Base-by-base conservation (phyloP, 2,329 filamentous ascomycete genomes). In the Diaporthe velutina region DNA sequence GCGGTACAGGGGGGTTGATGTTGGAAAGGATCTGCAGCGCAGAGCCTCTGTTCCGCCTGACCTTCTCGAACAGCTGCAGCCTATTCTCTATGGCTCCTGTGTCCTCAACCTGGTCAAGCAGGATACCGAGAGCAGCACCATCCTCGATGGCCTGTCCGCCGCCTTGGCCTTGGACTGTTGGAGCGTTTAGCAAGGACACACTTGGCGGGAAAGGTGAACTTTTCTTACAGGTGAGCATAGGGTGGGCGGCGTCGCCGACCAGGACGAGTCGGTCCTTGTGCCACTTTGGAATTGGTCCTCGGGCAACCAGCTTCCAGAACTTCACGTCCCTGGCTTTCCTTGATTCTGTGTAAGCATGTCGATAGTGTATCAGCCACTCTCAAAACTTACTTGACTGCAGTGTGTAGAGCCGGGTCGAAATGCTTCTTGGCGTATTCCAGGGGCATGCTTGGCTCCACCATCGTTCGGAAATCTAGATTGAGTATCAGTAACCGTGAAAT, bases 71-170 rank as follows among this genome's bases (percentile, higher is more conserved):
- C 15, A 71, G 54, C 30, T 60, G 68, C 15, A 71, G 40, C 3
- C 68, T 40, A 1, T 15, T 30, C 30, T 71, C 68, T 1, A 71
- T 30, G 13, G 28, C 8, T 4, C 1, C 40, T 5, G 15, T 28
- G 30, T 60, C 54, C 12, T 30, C 5, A 22, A 71, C 30, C 54
- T 60, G 68, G 10, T 60, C 68, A 9, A 71, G 33, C n/a, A 71
- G n/a, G 40, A 50, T 40, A 12, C 68, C 68, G 9, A 71, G 40
- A 1, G 68, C 68, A 30, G 68, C 68, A 8, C 68, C 54, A 9
- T 71, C 68, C 42, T 71, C 68, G 30, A 71, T 60, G n/a, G 68
- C 68, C 54, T 71, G 68, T 9, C 68, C 68, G 15, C 68, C 68
- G 9, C 68, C 68, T 40, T 71, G 68, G 13, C 68, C 68, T 9